Conservation (phyloP, 1,139 yeast species). For the Magnusiomyces fungicola region DNA sequence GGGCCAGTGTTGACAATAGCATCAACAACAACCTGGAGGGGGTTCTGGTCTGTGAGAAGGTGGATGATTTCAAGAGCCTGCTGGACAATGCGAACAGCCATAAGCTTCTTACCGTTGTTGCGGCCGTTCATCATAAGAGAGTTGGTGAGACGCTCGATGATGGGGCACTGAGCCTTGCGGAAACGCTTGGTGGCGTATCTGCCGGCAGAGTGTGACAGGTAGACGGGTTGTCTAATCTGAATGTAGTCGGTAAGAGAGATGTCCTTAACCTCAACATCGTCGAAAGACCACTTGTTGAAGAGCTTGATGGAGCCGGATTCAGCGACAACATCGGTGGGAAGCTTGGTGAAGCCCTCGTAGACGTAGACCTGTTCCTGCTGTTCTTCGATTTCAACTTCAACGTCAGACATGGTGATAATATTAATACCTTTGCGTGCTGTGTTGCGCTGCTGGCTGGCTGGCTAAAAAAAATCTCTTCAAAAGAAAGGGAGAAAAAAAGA, state of each 20-base stretch:
- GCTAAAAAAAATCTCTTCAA: conserved; percentile 6
- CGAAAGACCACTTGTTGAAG: conserved; percentile 99
- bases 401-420: conserved; percentile 23
- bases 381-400: conserved; percentile 17
- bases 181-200: conserved; percentile 99
- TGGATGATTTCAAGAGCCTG: conserved; percentile 97
- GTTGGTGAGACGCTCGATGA: conserved; percentile 98
- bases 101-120: conserved; percentile 99
- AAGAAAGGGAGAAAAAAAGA: conserved; percentile 8
- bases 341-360: conserved; percentile 49
- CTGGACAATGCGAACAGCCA: conserved; percentile 99
- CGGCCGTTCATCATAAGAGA: conserved; percentile 99
- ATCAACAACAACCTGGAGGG: conserved; percentile 97
- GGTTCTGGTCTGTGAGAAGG: conserved; percentile 99
- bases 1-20: conserved; percentile 99
- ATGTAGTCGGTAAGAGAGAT: conserved; percentile 97
- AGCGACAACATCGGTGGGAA: conserved; percentile 95
- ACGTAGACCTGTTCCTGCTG: conserved; percentile 24
- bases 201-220: conserved; percentile 99
- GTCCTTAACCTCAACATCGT: conserved; percentile 96
- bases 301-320: conserved; percentile 95
- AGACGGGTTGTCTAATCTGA: conserved; percentile 96
- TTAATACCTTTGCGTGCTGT: neutral
- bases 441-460: conserved; percentile 1
- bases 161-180: conserved; percentile 99